Evolutionary conservation across 257 asterid genomes (phyloP).

Genomic region (Anisodus acutangulus): DNA sequence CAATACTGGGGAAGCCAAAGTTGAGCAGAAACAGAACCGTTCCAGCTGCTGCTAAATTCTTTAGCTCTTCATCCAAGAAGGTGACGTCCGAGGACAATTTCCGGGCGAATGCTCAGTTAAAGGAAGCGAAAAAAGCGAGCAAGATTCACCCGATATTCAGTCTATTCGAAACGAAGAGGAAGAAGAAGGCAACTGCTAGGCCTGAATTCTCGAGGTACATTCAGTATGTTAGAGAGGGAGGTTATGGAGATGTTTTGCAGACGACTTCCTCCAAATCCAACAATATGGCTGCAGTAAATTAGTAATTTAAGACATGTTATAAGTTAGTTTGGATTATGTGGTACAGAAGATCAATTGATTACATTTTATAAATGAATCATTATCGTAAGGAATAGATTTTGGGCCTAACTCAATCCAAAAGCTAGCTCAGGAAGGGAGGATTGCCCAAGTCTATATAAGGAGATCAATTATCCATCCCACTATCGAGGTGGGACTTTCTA

Average conservation of each 20-base stretch:
- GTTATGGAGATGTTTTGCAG: constrained; percentile 15
- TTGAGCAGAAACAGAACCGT: constrained; percentile 26
- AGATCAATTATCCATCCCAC: too few relatives aligned
- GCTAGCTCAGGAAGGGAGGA: too few relatives aligned
- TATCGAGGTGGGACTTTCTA: too few relatives aligned
- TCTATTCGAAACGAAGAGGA: constrained; percentile 13
- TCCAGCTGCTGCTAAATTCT: constrained; percentile 29
- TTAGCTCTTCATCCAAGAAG: constrained; percentile 26
- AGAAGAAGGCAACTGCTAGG: constrained; percentile 31
- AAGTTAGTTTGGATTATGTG: not conserved
- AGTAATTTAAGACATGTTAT: not conserved
- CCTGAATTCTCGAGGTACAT: constrained; percentile 36
- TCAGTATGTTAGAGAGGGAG: constrained; percentile 34
- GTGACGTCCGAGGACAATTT: not conserved
- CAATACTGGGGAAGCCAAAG: constrained; percentile 14
- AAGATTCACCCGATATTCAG: constrained; percentile 43
- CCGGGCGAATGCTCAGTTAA: not conserved
- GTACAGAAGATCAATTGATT: not conserved
- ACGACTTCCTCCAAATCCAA: constrained; percentile 29
- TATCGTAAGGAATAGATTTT: too few relatives aligned
- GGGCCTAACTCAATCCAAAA: too few relatives aligned
- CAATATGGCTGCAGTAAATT: constrained; percentile 1
- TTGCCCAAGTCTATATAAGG: too few relatives aligned
- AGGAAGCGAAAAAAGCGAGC: constrained; percentile 29
- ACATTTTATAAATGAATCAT: not conserved